A percentile compares a stretch with the other conserved stretches of the same genome.
Conservation (phyloP, 2,329 filamentous ascomycete genomes). For the Neonectria magnoliae region DNA sequence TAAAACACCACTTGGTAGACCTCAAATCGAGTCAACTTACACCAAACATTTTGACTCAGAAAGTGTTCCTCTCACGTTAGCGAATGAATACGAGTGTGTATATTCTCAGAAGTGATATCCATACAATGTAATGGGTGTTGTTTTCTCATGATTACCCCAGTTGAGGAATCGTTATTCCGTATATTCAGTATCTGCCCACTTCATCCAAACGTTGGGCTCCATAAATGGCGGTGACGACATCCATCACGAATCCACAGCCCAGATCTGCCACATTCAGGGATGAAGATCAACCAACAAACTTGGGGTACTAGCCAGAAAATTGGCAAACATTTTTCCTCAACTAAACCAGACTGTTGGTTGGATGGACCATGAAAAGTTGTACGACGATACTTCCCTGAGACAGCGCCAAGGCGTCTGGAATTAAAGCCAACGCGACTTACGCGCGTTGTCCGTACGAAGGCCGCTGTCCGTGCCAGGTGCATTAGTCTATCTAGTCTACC, state of each 20-base stretch:
- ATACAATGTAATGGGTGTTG: too few species aligned
- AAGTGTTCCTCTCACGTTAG: not conserved
- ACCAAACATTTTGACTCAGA: not conserved
- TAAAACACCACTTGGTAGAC: too few species aligned
- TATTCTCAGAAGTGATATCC: too few species aligned
- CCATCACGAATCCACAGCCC: not conserved
- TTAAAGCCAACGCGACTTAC: not conserved
- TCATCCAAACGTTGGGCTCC: too few species aligned
- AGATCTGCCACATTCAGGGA: not conserved
- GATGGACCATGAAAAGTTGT: not conserved
- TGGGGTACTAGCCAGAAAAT: not conserved
- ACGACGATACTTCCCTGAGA: not conserved
- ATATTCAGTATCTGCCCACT: not conserved
- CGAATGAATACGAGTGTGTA: too few species aligned
- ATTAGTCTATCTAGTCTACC: too few species aligned
- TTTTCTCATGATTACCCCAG: not conserved
- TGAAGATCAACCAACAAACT: not conserved
- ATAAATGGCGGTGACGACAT: not conserved
- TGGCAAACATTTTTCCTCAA: not conserved
- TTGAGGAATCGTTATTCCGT: not conserved
- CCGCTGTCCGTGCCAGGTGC: not conserved
- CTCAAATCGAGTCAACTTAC: not conserved
- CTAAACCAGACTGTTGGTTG: not conserved
- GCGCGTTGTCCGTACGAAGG: not conserved
- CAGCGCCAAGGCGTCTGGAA: not conserved